phyloP scores from a whole-genome alignment of 805 yeast species.

The Starmerella stigmatis region DNA sequence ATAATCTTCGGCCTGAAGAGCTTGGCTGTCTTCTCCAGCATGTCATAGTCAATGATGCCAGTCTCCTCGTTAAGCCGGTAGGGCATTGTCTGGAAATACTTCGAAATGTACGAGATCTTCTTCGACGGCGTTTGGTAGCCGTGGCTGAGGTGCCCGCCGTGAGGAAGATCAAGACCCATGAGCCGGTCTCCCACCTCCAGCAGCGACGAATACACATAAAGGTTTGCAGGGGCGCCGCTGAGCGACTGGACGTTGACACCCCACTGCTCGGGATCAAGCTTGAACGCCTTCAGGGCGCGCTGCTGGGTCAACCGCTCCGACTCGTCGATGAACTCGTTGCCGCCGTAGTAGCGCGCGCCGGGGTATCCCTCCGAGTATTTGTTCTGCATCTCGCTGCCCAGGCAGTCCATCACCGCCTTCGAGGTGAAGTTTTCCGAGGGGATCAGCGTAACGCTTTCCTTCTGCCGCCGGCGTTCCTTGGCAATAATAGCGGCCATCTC shows the following conservation, averaged over 20 bases:
- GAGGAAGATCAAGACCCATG: constrained; percentile 97
- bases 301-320: constrained; percentile 83
- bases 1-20: constrained; percentile 89
- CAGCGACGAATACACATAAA: constrained; percentile 82
- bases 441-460: constrained; percentile 80
- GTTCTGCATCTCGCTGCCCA: constrained; percentile 95
- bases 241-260: constrained; percentile 95
- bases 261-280: constrained; percentile 71
- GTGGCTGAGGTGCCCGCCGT: constrained; percentile 96
- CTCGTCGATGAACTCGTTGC: constrained; percentile 87
- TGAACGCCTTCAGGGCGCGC: constrained; percentile 80
- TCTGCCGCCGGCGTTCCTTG: constrained; percentile 75
- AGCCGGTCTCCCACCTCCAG: constrained; percentile 83
- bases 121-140: constrained; percentile 89
- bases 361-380: constrained; percentile 98
- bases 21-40: constrained; percentile 66
- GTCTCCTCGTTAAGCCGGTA: constrained; percentile 78
- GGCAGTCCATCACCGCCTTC: constrained; percentile 82
- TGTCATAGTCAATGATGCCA: constrained; percentile 87
- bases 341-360: constrained; percentile 96
- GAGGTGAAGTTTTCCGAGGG: constrained; percentile 97
- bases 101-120: constrained; percentile 84
- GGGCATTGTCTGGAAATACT: constrained; percentile 96
- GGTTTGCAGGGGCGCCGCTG: constrained; percentile 94
- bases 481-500: constrained; percentile 72